Evolutionary conservation across 257 asterid genomes (phyloP), one percentile per base, ranked within the genome.

Genomic region (Mitragyna speciosa): DNA sequence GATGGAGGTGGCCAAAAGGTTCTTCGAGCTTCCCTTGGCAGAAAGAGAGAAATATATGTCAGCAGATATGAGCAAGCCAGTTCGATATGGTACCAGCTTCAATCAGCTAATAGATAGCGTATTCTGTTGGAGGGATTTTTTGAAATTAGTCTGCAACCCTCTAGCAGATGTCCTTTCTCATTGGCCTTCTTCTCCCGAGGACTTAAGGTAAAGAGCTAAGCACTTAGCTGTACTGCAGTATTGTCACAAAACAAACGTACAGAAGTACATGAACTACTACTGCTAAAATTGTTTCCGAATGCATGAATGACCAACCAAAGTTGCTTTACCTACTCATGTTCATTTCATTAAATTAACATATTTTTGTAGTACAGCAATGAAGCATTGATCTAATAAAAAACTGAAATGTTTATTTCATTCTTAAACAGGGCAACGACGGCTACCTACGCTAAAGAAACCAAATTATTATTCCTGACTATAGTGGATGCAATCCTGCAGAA

Each of bases 41-140:
- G 97, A 93, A 48, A 91, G 97, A 58, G 97, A 92, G 89, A 95
- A 91, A 77, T 92, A 91, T 71, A 95, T 95, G 99, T 84, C 94
- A 9, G 63, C 89, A 0, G 97, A 95, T 48, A 79, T 87, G 82
- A 83, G 61, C 43, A 80, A 92, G 4, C 88, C 94, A 0, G 97
- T 93, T 0, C 87, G 99, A 14, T 95, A 89, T 72, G 99, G 99
- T 39, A 95, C 99, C 4, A 95, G 99, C 83, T 95, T 91, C 84
- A 95, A 95, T 78, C 98, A 95, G 86, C 88, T 82, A 15, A 89
- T 83, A 36, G 99, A 95, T 43, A 93, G 90, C 22, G 97, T 93
- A 2, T 93, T 89, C 79, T 88, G 94, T 74, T 95, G 99, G 99
- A 88, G 99, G 72, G 99, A 95, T 36, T 93, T 95, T 77, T 91